phyloP scores from a whole-genome alignment of 1,284 basidiomycete species.

The Ceratobasidium sp. region DNA sequence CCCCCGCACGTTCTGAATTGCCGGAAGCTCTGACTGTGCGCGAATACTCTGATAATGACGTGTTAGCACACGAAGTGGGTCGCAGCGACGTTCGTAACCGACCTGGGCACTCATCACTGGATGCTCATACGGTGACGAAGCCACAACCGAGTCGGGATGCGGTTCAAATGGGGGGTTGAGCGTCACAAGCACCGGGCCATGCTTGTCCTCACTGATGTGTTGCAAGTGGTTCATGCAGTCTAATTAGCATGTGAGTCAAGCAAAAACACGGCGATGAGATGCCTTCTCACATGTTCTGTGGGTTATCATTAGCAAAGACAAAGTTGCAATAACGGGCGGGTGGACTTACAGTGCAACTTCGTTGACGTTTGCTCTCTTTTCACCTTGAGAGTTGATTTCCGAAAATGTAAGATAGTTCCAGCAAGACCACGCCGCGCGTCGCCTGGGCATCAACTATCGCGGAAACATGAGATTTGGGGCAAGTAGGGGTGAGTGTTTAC shows the following conservation, averaged over 20 bases:
- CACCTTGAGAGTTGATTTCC: conserved; percentile 59
- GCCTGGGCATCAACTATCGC: conserved; percentile 74
- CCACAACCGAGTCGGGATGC: conserved; percentile 63
- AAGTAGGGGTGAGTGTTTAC: conserved; percentile 42
- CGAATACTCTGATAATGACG: conserved; percentile 57
- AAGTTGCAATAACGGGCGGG: neutral
- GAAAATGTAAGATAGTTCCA: conserved; percentile 78
- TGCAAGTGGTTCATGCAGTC: conserved; percentile 88
- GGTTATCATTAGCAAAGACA: conserved; percentile 45
- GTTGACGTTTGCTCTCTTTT: conserved; percentile 66
- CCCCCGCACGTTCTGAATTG: conserved; percentile 75
- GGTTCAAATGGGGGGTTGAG: conserved; percentile 80
- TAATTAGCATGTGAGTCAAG: conserved; percentile 50
- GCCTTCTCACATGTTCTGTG: conserved; percentile 62
- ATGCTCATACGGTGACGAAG: conserved; percentile 76
- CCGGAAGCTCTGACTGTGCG: conserved; percentile 68
- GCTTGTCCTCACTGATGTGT: conserved; percentile 68
- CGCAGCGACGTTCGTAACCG: conserved; percentile 42
- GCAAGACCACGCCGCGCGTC: conserved; percentile 73
- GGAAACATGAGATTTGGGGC: conserved; percentile 1
- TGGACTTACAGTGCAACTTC: conserved; percentile 73
- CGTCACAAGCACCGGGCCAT: conserved; percentile 82
- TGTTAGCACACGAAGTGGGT: neutral
- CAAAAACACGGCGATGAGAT: conserved; percentile 40
- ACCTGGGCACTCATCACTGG: conserved; percentile 71